Evolutionary conservation across 805 yeast species (phyloP).

Genomic region (Isabelozyma heimii): DNA sequence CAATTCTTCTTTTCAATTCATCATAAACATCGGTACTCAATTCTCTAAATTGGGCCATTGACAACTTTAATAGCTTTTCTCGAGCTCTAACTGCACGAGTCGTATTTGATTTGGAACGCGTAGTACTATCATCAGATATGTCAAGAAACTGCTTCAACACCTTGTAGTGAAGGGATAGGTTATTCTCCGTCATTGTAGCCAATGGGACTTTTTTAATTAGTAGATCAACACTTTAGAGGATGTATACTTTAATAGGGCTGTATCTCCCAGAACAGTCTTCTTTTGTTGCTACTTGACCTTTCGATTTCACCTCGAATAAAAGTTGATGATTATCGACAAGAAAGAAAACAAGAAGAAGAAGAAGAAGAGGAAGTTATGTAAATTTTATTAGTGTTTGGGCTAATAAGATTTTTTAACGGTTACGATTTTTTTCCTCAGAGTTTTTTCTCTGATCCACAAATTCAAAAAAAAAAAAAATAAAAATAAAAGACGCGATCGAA

Average conservation of each 20-base stretch:
- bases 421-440: neutral
- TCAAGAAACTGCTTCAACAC: slow-evolving; percentile 51
- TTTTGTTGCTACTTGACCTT: too few species aligned
- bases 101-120: slow-evolving; percentile 41
- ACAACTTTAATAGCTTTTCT: slow-evolving; percentile 76
- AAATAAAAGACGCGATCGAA: slow-evolving; percentile 1
- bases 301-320: too few species aligned
- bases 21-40: slow-evolving; percentile 93
- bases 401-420: neutral
- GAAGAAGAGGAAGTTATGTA: neutral
- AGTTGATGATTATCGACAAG: too few species aligned
- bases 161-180: slow-evolving; percentile 44
- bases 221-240: too few species aligned
- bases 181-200: slow-evolving; percentile 27
- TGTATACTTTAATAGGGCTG: too few species aligned
- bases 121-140: slow-evolving; percentile 43
- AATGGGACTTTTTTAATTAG: neutral
- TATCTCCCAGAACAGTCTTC: too few species aligned
- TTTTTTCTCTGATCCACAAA: neutral
- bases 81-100: slow-evolving; percentile 79
- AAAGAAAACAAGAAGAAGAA: neutral
- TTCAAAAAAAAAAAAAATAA: neutral
- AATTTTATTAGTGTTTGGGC: neutral
- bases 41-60: slow-evolving; percentile 81
- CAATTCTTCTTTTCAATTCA: slow-evolving; percentile 78